A percentile compares a stretch with the other conserved stretches of the same genome.
Conservation (phyloP, 2,329 filamentous ascomycete genomes). For the Ceratocystiopsis sp. region DNA sequence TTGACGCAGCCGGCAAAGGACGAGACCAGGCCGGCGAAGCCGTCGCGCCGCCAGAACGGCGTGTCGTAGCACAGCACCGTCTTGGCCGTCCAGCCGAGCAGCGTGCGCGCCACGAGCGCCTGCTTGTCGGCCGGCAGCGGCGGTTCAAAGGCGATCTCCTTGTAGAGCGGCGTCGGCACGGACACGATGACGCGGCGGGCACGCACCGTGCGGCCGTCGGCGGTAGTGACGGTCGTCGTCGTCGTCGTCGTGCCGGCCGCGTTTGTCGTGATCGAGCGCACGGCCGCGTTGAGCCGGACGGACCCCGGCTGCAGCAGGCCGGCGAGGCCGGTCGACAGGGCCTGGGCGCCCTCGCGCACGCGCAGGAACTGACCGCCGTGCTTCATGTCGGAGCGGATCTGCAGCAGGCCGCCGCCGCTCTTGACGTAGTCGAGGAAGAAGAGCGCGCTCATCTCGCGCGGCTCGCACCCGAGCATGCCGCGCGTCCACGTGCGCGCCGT, state of each 20-base stretch:
- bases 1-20: slow-evolving; percentile 3
- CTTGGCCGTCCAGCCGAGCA: slow-evolving; percentile 32
- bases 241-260: too few species aligned
- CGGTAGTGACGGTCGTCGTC: background rate
- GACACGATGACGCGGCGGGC: slow-evolving; percentile 5
- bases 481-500: slow-evolving; percentile 6
- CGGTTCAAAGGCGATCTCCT: slow-evolving; percentile 28
- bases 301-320: slow-evolving; percentile 1
- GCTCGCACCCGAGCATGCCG: slow-evolving; percentile 27
- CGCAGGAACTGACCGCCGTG: slow-evolving; percentile 36
- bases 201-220: slow-evolving; percentile 1
- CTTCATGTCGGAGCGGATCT: slow-evolving; percentile 34
- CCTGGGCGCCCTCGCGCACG: slow-evolving; percentile 28
- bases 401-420: slow-evolving; percentile 30
- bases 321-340: slow-evolving; percentile 7
- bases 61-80: slow-evolving; percentile 25
- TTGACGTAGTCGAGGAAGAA: slow-evolving; percentile 40
- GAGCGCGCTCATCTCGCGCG: slow-evolving; percentile 29
- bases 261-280: background rate
- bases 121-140: slow-evolving; percentile 15
- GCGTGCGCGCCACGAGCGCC: slow-evolving; percentile 18
- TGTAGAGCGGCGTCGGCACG: slow-evolving; percentile 5
- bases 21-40: slow-evolving; percentile 25
- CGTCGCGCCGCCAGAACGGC: slow-evolving; percentile 21
- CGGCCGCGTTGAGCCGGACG: slow-evolving; percentile 1